Evolutionary conservation across 2,329 filamentous ascomycete genomes (phyloP).

Genomic region (Cordyceps cateniannulata): DNA sequence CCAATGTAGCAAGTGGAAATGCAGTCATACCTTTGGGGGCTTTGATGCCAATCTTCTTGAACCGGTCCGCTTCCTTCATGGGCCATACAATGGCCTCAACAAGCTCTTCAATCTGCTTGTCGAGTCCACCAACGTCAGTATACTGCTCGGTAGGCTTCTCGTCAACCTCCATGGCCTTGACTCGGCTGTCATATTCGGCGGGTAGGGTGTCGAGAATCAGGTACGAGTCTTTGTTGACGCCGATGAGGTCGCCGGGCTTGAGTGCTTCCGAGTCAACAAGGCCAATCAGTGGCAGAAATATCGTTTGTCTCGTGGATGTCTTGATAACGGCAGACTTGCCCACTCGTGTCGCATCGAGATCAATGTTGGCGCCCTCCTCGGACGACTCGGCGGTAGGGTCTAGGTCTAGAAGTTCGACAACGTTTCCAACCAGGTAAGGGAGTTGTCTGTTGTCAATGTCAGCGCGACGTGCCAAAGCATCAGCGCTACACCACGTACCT

Average conservation of each 20-base stretch:
- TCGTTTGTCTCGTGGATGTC: slow-evolving; percentile 95
- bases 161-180: slow-evolving; percentile 99
- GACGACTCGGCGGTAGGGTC: slow-evolving; percentile 93
- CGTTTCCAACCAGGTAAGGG: slow-evolving; percentile 96
- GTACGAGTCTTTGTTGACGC: slow-evolving; percentile 98
- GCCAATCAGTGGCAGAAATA: slow-evolving; percentile 95
- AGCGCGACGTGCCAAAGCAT: not conserved
- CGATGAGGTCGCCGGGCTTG: slow-evolving; percentile 93
- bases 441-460: slow-evolving; percentile 63
- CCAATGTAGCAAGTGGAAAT: slow-evolving; percentile 73
- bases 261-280: slow-evolving; percentile 92
- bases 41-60: slow-evolving; percentile 99
- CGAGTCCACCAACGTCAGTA: slow-evolving; percentile 90
- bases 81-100: slow-evolving; percentile 99
- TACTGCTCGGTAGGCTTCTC: slow-evolving; percentile 99
- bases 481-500: slow-evolving; percentile 49
- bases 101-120: slow-evolving; percentile 98
- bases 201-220: slow-evolving; percentile 93
- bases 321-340: slow-evolving; percentile 99
- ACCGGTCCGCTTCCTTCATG: slow-evolving; percentile 98
- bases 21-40: slow-evolving; percentile 77
- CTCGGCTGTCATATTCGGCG: slow-evolving; percentile 95
- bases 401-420: slow-evolving; percentile 93
- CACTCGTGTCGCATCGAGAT: slow-evolving; percentile 90
- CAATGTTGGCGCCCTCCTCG: slow-evolving; percentile 97